Evolutionary conservation across 169 alveolate genomes (phyloP).

Genomic region (Condylostoma magnum): DNA sequence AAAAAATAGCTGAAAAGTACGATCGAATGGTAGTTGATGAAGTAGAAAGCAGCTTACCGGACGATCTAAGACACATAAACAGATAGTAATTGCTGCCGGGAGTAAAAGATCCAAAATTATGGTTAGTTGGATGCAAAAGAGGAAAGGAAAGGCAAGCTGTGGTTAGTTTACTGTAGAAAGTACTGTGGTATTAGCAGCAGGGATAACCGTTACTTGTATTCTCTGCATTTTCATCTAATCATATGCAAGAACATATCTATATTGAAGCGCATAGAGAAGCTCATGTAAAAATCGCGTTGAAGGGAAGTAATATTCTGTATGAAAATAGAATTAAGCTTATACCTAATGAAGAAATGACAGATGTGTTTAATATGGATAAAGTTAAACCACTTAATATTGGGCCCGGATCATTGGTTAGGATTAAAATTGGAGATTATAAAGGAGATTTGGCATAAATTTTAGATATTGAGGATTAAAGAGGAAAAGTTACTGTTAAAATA

Average conservation of each 20-base stretch:
- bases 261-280: slow-evolving; percentile 72
- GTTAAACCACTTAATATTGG: slow-evolving; percentile 29
- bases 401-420: slow-evolving; percentile 55
- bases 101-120: slow-evolving; percentile 62
- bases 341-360: slow-evolving; percentile 60
- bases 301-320: slow-evolving; percentile 47
- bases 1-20: neutral
- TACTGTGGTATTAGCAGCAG: slow-evolving; percentile 23
- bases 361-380: slow-evolving; percentile 56
- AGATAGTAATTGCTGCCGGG: slow-evolving; percentile 41
- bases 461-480: slow-evolving; percentile 48
- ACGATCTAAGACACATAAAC: neutral
- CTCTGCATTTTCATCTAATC: slow-evolving; percentile 61
- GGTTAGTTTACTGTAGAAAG: slow-evolving; percentile 54
- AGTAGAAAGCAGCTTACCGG: neutral
- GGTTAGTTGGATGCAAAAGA: slow-evolving; percentile 60
- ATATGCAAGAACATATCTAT: slow-evolving; percentile 67
- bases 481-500: slow-evolving; percentile 45
- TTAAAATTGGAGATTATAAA: slow-evolving; percentile 55
- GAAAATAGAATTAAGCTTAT: slow-evolving; percentile 51
- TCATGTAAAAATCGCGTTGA: slow-evolving; percentile 65
- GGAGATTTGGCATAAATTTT: slow-evolving; percentile 72
- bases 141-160: slow-evolving; percentile 62
- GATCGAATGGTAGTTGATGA: neutral
- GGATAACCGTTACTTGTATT: slow-evolving; percentile 47